phyloP scores from a whole-genome alignment of 2,329 filamentous ascomycete genomes.

The Epichloe glyceriae region DNA sequence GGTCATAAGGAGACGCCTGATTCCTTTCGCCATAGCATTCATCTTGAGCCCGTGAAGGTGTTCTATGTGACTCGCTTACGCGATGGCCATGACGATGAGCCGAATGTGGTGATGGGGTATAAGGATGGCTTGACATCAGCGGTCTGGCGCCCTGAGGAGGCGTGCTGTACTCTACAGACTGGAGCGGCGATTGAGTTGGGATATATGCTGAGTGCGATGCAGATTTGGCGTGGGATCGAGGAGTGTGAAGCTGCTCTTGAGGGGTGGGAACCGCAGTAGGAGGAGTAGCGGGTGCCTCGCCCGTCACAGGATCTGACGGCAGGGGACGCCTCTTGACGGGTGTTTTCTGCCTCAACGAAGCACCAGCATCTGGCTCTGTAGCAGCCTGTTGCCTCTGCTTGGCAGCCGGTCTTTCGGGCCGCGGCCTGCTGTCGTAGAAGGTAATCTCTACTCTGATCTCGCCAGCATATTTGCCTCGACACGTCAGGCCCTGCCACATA shows the following conservation, averaged over 20 bases:
- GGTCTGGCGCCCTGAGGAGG: constrained; percentile 16
- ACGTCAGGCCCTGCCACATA: constrained; percentile 78
- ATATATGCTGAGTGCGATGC: constrained; percentile 25
- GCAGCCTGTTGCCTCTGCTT: constrained; percentile 34
- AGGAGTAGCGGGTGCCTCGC: constrained; percentile 28
- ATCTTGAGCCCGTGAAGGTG: constrained; percentile 21
- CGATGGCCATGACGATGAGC: constrained; percentile 19
- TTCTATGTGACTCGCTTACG: constrained; percentile 24
- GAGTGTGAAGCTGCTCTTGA: constrained; percentile 31
- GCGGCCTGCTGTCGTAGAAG: constrained; percentile 82
- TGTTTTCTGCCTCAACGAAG: constrained; percentile 35
- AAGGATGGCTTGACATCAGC: constrained; percentile 17
- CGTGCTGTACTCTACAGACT: constrained; percentile 37
- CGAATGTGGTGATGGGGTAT: constrained; percentile 21
- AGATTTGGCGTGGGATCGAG: constrained; percentile 32
- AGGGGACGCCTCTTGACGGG: constrained; percentile 73
- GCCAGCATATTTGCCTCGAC: constrained; percentile 88
- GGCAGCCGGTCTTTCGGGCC: constrained; percentile 55
- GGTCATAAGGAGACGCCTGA: constrained; percentile 21
- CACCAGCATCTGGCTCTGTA: constrained; percentile 23
- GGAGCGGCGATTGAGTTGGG: constrained; percentile 40
- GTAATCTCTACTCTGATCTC: constrained; percentile 93
- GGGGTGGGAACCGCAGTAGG: constrained; percentile 13
- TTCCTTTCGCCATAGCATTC: constrained; percentile 23
- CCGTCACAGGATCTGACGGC: constrained; percentile 61